Evolutionary conservation across 495 filamentous ascomycete species (phyloP), one percentile per base, ranked within the genome.

Genomic region (Xylaria intraflava): DNA sequence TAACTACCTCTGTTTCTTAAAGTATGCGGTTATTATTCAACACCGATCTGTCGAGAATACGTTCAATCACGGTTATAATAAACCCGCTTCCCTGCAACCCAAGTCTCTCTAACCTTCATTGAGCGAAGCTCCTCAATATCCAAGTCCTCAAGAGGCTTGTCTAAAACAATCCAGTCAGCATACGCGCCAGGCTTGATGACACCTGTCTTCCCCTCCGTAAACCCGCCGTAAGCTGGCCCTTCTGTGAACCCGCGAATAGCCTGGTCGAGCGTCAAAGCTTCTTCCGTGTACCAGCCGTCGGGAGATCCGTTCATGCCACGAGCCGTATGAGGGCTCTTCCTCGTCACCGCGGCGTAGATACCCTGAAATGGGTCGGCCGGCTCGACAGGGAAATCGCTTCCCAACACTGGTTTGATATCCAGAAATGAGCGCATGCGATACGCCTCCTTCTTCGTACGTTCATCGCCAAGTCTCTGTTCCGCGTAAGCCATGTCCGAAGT

Each of bases 351-450:
- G 0, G 83, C 82, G 53, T 82, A 85, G 16, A 86, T 77, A 7
- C 83, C 83, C 36, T 78, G 75, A 31, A 80, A 81, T 10, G 80
- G 75, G 48, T 78, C 72, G 0, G 81, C 74, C 3, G 81, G 81
- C 56, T 85, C 83, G 9, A 86, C 81, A 16, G 83, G 83, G 55
- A 86, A 86, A 55, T 86, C 83, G 19, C 74, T 78, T 3, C 83
- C 83, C 4, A 86, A 64, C 4, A 84, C 67, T 1, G 77, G 74
- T 2, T 61, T 60, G 26, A 67, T 46, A 16, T 66, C 62, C 0
- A 82, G 67, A 1, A 84, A 58, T 0, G 72, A 77, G 14, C 69
- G 62, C 81, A 85, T 83, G 17, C 79, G 66, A 52, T 86, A 86
- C 2, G 81, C 83, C 24, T 76, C 72, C 29, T 67, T 53, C 1